Conservation (phyloP, 1,284 basidiomycete species). For the Fomitopsis pinicola region DNA sequence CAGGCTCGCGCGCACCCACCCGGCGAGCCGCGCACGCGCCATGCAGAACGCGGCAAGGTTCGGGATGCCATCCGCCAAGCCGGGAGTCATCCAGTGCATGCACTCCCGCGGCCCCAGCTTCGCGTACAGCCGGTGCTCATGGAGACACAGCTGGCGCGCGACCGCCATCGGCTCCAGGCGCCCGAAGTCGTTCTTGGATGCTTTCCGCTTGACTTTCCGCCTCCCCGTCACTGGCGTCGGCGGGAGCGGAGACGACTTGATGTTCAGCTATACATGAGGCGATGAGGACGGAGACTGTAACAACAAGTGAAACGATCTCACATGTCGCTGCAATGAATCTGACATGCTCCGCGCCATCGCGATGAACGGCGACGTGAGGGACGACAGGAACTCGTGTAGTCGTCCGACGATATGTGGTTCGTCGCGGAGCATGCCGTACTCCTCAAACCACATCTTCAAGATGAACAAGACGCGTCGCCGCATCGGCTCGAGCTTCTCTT, state of each 20-base stretch:
- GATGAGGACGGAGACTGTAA: background rate
- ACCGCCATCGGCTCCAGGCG: conserved; percentile 50
- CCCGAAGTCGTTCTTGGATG: conserved; percentile 47
- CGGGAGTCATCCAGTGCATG: conserved; percentile 45
- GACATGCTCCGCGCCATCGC: conserved; percentile 46
- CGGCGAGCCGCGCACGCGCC: conserved; percentile 55
- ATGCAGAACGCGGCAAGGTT: conserved; percentile 54
- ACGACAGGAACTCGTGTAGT: conserved; percentile 51
- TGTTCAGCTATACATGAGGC: conserved; percentile 1
- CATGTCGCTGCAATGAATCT: conserved; percentile 50
- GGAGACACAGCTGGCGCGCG: conserved; percentile 60
- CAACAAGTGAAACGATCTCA: conserved; percentile 26
- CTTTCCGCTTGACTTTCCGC: conserved; percentile 35
- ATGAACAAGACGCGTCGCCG: conserved; percentile 55
- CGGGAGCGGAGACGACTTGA: conserved; percentile 17
- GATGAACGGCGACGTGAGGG: conserved; percentile 41
- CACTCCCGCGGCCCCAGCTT: conserved; percentile 61
- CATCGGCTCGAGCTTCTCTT: conserved; percentile 51
- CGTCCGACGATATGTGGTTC: conserved; percentile 55
- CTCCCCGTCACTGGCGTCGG: conserved; percentile 15
- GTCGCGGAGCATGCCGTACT: conserved; percentile 56
- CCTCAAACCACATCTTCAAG: conserved; percentile 57
- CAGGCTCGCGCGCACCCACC: conserved; percentile 64
- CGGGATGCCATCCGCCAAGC: conserved; percentile 33
- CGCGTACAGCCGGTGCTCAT: conserved; percentile 53